Conservation (phyloP, 768 basidiomycete genomes). For the Macrolepiota fuliginosa region DNA sequence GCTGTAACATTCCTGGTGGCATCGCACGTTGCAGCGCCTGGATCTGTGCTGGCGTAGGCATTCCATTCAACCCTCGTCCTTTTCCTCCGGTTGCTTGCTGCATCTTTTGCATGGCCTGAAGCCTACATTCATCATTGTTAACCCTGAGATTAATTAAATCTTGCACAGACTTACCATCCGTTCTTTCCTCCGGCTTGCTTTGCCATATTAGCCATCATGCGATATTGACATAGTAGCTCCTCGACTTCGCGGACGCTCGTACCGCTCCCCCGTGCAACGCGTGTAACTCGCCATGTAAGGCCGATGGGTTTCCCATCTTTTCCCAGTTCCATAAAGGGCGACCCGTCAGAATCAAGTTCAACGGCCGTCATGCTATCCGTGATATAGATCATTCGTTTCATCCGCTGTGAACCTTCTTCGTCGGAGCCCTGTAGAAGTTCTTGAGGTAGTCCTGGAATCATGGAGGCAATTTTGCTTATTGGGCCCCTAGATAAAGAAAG, state of each 20-base stretch:
- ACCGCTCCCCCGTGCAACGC: constrained; percentile 92
- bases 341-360: constrained; percentile 95
- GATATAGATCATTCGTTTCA: constrained; percentile 99
- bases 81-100: constrained; percentile 83
- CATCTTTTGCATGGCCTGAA: constrained; percentile 92
- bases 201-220: constrained; percentile 99
- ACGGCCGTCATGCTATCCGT: constrained; percentile 95
- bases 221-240: constrained; percentile 92
- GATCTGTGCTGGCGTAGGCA: constrained; percentile 92
- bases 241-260: constrained; percentile 98
- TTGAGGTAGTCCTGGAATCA: constrained; percentile 96
- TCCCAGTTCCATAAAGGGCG: constrained; percentile 80
- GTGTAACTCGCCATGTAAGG: constrained; percentile 87
- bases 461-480: constrained; percentile 95
- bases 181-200: constrained; percentile 98
- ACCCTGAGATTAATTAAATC: neutral
- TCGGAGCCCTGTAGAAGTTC: constrained; percentile 90
- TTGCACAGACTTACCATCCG: constrained; percentile 60
- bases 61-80: constrained; percentile 82
- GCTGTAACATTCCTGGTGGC: constrained; percentile 94
- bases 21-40: constrained; percentile 94
- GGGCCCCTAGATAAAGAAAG: constrained; percentile 73
- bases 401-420: constrained; percentile 84
- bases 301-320: constrained; percentile 82
- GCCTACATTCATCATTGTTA: constrained; percentile 35